Evolutionary conservation across 768 basidiomycete genomes (phyloP), one percentile per base, ranked within the genome.

Genomic region (Mycena venus): DNA sequence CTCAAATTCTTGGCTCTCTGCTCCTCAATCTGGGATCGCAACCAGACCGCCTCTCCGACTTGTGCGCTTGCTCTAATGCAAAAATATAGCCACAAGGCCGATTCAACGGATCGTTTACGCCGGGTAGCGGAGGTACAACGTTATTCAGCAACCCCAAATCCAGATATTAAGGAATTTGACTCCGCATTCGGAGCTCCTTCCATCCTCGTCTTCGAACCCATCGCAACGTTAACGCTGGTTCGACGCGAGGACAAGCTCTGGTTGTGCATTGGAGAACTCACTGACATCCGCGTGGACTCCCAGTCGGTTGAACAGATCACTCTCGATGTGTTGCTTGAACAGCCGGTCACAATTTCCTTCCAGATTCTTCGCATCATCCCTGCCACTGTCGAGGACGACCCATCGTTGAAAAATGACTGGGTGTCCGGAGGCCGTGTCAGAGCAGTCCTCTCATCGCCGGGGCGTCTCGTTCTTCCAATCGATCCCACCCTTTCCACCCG

Each of bases 191-290:
- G 59, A 23, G n/a, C 21, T 23, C 59, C 68, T 0, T 69, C 6
- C 11, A 51, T 82, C 29, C 27, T 80, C n/a, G 62, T 81, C 0
- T 77, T 67, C 0, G 81, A 83, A 34, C 82, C 81, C 12, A 77
- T 84, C 31, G 76, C 77, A 2, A 77, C 79, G 0, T 65, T 84
- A 2, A 77, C 79, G 0, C 68, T 84, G 6, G 25, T 84, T 5
- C 64, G 55, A 6, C 78, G 64, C 25, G 79, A 82, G 4, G 68
- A 77, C 4, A 38, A 78, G 25, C 17, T 81, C 19, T 4, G 60
- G 47, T 4, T 79, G 0, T 77, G 78, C 29, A 67, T 84, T 27
- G 82, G 79, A 0, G 79, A 83, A 47, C 77, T 83, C 2, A 80
- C 77, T 25, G 74, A 75, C 8, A 66, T 84, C 3, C 71, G 65